Evolutionary conservation across 495 filamentous ascomycete genomes (phyloP), one percentile per base, ranked within the genome.

Genomic region (Hypoxylon perforatum): DNA sequence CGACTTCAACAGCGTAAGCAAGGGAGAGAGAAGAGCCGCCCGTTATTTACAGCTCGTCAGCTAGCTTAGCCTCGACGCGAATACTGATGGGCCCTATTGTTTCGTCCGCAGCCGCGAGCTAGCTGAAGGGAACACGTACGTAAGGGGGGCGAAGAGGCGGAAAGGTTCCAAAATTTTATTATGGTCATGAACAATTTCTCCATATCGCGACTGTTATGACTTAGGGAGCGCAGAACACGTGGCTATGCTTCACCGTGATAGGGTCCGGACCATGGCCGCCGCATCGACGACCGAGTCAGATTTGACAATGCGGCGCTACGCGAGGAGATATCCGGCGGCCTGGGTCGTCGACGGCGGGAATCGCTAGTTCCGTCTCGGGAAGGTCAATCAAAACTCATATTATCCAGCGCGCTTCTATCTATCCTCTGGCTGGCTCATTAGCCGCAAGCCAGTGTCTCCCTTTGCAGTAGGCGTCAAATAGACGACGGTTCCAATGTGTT

Each of bases 401-500:
- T 42, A n/a, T 42, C 15, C 39, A 42, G 39, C 39, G 39, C 39
- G 39, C 30, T 48, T 42, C 25, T 28, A 21, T 21, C 28, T 23
- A 22, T 10, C 44, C 28, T 45, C 49, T 55, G 44, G 35, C 54
- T 60, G 59, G 60, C 45, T 33, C 44, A 47, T 60, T 69, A 69
- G 65, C 60, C 65, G 65, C 65, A 51, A 28, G 12, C 46, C 35
- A 19, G 33, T 39, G 28, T 58, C 15, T 19, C 6, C n/a, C 54
- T 44, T 47, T 42, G 22, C 23, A 33, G 30, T 22, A 39, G 47
- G 57, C 64, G 64, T 62, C 33, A 57, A 65, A 52, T 57, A 54
- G 59, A 52, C 42, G 60, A 41, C 45, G 51, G 45, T 22, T n/a
- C 18, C 19, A 35, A 15, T n/a, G 21, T 11, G 35, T 14, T 11